phyloP scores from a whole-genome alignment of 306 rosid genomes.

The Prunus mongolica region DNA sequence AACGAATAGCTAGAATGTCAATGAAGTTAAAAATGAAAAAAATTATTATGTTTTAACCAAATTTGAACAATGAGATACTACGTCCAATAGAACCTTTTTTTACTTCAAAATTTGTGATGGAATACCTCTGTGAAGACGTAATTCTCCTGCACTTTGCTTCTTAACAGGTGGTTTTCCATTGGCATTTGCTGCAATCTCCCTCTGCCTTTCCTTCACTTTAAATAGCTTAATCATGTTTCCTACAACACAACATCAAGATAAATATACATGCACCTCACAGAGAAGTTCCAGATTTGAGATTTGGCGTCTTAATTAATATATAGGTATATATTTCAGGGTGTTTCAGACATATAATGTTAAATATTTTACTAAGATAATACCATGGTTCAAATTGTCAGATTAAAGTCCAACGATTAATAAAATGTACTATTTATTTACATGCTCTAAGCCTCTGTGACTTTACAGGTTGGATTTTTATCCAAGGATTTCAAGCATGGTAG shows the following conservation, averaged over 20 bases:
- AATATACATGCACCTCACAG: not conserved
- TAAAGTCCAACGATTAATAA: not conserved
- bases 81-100: not conserved
- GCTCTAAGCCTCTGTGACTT: not conserved
- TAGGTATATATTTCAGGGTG: not conserved
- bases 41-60: not conserved
- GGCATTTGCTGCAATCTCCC: conserved; percentile 47
- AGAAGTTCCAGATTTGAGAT: not conserved
- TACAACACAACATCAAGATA: conserved; percentile 15
- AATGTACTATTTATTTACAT: not conserved
- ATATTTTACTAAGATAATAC: not conserved
- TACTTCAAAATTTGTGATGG: not conserved
- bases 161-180: conserved; percentile 39
- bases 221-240: conserved; percentile 55
- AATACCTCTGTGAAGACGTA: conserved; percentile 54
- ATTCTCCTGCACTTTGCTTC: conserved; percentile 56
- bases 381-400: not conserved
- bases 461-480: not conserved
- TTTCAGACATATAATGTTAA: not conserved
- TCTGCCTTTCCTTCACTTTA: conserved; percentile 61
- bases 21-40: not conserved
- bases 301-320: not conserved
- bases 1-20: not conserved
- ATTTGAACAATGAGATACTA: not conserved
- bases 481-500: not conserved